Percentiles rank a stretch among this genome's conserved stretches.
These are phyloP conservation scores for Candida verbasci DNA, from an alignment of 805 yeast species.

Conservation along the genomic window DNA sequence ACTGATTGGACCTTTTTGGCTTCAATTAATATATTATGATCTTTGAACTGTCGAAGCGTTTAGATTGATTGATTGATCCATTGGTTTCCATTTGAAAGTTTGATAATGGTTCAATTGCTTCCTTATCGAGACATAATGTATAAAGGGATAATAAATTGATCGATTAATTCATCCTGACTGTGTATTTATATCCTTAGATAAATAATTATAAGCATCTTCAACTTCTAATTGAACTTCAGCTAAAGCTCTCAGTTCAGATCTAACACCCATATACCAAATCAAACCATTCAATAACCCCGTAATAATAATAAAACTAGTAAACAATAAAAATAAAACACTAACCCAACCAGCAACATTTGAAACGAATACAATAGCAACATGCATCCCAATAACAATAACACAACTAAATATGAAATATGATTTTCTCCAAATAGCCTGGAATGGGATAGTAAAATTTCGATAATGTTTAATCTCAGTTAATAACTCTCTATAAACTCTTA, in stretches of 20 bases:
- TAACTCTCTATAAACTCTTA: constrained; percentile 35
- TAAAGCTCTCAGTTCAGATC: constrained; percentile 74
- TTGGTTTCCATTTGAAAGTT: too few species aligned
- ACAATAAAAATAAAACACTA: constrained; percentile 60
- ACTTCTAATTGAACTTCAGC: constrained; percentile 74
- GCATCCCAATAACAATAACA: constrained; percentile 38
- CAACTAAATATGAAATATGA: constrained; percentile 56
- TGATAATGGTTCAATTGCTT: too few species aligned
- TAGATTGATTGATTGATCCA: too few species aligned
- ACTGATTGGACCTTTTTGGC: too few species aligned
- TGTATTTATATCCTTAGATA: too few species aligned
- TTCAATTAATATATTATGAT: too few species aligned
- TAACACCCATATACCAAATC: constrained; percentile 74
- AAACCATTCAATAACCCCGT: constrained; percentile 74
- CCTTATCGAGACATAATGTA: too few species aligned
- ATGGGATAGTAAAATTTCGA: constrained; percentile 41
- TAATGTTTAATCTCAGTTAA: constrained; percentile 30
- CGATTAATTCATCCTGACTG: too few species aligned
- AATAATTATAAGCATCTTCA: constrained; percentile 17
- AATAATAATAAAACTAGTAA: constrained; percentile 50
- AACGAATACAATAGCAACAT: constrained; percentile 56
- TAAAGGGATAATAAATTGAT: too few species aligned
- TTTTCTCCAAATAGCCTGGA: constrained; percentile 64
- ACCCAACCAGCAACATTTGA: constrained; percentile 55
- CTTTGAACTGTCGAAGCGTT: too few species aligned